Evolutionary conservation across 352 stramenopile species (phyloP), one percentile per base, ranked within the genome.

Genomic region (Globisporangium mamillatum): DNA sequence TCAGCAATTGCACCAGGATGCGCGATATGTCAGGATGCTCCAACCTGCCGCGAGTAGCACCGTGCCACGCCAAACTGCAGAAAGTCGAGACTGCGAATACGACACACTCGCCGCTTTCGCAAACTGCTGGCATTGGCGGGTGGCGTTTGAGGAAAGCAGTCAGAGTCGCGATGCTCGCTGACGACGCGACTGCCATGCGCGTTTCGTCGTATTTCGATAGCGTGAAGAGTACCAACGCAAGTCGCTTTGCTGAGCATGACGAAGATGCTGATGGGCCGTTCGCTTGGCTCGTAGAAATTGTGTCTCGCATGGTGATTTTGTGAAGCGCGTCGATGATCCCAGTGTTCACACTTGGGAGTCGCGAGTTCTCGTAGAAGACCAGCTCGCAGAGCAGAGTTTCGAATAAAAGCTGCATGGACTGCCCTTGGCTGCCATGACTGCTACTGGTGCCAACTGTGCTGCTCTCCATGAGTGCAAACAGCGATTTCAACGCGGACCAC

Each of bases 41-140:
- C 0, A 90, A 53, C 7, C 69, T 62, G 3, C 18, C 54, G 2
- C 80, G 74, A 2, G 82, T 87, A 9, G 71, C 60, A n/a, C 91
- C 81, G 57, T 94, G 74, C 84, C 86, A 94, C 8, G 74, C 75
- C 14, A 94, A 59, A 25, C 78, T 73, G 54, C 81, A 90, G 14
- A 92, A 57, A 6, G 82, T 79, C 0, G 82, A 77, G 8, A 81
- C 73, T 6, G 76, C 82, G 32, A 79, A 84, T 8, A 80, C 22
- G 5, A 77, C 71, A 46, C 74, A 86, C 16, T 75, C 70, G 0
- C 64, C 70, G 9, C 64, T 54, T 2, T 56, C 34, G 59, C 79
- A 88, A 2, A 50, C 56, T 20, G 78, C 59, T 4, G 29, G 34
- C 52, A 67, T 73, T n/a, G 71, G 66, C 0, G 62, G 27, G 25